These are phyloP conservation scores for Melastoma candidum DNA, from an alignment of 441 rosid species.

Conservation along the genomic window DNA sequence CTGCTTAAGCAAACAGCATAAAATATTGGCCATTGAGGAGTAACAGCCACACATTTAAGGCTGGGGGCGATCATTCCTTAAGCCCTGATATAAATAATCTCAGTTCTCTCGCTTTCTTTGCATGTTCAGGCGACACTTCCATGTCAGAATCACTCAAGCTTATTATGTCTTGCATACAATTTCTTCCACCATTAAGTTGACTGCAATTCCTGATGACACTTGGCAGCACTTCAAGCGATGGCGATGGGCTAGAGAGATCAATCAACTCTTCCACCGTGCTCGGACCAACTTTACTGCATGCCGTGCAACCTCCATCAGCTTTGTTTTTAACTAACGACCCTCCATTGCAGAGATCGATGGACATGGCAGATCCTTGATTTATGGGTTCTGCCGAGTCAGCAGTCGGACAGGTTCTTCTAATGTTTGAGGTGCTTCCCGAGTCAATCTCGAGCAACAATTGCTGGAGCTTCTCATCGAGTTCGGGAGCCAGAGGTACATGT, in stretches of 20 bases:
- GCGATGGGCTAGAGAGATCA: constrained; percentile 74
- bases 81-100: constrained; percentile 49
- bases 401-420: constrained; percentile 8
- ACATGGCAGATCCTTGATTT: constrained; percentile 10
- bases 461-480: constrained; percentile 47
- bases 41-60: too few relatives aligned
- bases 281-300: constrained; percentile 8
- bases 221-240: constrained; percentile 12
- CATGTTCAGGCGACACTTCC: constrained; percentile 51
- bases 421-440: constrained; percentile 18
- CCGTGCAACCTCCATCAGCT: constrained; percentile 6
- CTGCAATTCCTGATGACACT: constrained; percentile 22
- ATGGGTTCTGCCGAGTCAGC: constrained; percentile 23
- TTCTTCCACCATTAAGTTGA: constrained; percentile 16
- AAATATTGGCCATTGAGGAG: too few relatives aligned
- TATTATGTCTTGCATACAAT: constrained; percentile 24
- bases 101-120: constrained; percentile 54
- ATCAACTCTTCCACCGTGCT: constrained; percentile 33
- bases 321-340: constrained; percentile 16
- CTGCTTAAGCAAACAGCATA: too few relatives aligned
- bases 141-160: constrained; percentile 67
- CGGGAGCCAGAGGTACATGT: constrained; percentile 21
- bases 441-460: constrained; percentile 42
- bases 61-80: constrained; percentile 29
- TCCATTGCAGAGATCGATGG: constrained; percentile 12